Conservation (phyloP, 345 rosid species). For the Citropsis articulata region DNA sequence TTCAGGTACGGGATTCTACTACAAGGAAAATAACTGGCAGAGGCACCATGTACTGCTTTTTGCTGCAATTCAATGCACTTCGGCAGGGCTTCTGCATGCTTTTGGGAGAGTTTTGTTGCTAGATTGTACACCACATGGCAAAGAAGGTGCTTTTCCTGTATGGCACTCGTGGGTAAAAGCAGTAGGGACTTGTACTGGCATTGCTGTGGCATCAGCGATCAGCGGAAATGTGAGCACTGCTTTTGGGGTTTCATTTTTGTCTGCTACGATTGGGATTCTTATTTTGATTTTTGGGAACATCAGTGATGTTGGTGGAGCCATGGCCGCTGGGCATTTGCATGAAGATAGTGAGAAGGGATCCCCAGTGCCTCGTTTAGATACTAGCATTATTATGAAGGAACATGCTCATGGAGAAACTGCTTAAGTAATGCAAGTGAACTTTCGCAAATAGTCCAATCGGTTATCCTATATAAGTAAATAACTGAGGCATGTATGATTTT, state of each 20-base stretch:
- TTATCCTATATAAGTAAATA: background rate
- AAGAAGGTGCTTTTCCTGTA: conserved; percentile 48
- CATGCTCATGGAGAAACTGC: too few species aligned
- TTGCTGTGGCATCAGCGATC: conserved; percentile 41
- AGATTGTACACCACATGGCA: conserved; percentile 49
- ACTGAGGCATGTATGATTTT: background rate
- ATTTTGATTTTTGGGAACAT: conserved; percentile 45
- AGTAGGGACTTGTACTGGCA: conserved; percentile 47
- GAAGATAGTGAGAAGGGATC: conserved; percentile 15
- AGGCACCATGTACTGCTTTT: conserved; percentile 16
- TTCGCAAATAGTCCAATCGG: background rate
- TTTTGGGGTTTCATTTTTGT: conserved; percentile 38
- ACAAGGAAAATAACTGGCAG: too few species aligned
- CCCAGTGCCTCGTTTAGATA: background rate
- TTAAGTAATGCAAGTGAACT: background rate
- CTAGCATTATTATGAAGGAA: too few species aligned
- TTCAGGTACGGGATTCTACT: too few species aligned
- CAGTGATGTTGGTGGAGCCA: conserved; percentile 50
- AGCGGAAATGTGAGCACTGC: conserved; percentile 35
- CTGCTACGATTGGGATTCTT: conserved; percentile 31
- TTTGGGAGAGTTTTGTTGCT: conserved; percentile 43
- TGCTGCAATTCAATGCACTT: conserved; percentile 50
- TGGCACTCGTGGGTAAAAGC: conserved; percentile 48
- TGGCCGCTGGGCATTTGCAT: conserved; percentile 38
- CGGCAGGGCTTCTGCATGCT: conserved; percentile 44